Evolutionary conservation across 805 yeast species (phyloP), one percentile per base, ranked within the genome.

Genomic region (Wickerhamiella azyma): DNA sequence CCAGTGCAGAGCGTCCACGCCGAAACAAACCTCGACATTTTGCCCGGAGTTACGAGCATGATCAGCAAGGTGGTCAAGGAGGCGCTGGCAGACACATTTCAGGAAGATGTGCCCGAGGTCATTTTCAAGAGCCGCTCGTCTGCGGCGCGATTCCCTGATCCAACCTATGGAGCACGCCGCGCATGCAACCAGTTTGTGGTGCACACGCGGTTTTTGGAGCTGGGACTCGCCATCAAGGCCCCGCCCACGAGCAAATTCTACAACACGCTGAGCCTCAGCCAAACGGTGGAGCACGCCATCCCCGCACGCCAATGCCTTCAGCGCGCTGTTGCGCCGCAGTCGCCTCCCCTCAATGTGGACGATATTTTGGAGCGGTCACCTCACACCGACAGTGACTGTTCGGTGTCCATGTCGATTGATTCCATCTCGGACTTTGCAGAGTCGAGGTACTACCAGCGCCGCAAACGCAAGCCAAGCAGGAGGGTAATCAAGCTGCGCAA

Each of bases 91-190:
- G 60, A 52, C 29, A 49, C 63, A n/a, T 53, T 62, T 46, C 41
- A 51, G 18, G 64, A 62, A 29, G 66, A 62, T 46, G 51, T 62
- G 13, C 66, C 65, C 28, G 63, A 59, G 39, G 51, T 56, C 17
- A 48, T 61, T 17, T 57, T 61, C 54, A 50, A 58, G 30, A 46
- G 54, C 41, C 54, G 59, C 18, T 53, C 48, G 33, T 52, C 57
- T 3, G 14, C 11, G 1, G 24, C 47, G n/a, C 29, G 17, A 24
- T 48, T 46, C n/a, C 59, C 58, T 1, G 55, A 54, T 41, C 58
- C 58, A 9, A 42, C 45, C 17, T 43, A 21, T n/a, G 59, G 59
- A 13, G 50, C 55, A 2, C 46, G 52, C 16, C 46, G 59, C 9
- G 55, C 58, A 54, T 46, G 53, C 9, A 53, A 45, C 39, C 55